phyloP scores from a whole-genome alignment of 1,284 basidiomycete species.

The Ustilago cynodontis region DNA sequence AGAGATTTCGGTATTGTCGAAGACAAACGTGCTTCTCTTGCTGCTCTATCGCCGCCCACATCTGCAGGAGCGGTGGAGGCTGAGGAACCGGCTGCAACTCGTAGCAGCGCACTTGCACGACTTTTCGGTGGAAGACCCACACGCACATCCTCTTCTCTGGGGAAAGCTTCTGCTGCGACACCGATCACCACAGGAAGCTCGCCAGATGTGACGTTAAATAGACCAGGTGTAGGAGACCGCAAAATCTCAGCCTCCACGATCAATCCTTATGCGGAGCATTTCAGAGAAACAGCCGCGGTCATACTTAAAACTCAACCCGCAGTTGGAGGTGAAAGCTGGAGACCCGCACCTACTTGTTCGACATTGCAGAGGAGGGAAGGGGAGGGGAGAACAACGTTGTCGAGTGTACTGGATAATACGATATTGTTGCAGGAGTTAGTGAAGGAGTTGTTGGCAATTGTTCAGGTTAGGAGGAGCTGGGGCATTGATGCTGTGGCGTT shows the following conservation, averaged over 20 bases:
- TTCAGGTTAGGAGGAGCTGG: constrained; percentile 84
- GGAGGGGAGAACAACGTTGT: constrained; percentile 76
- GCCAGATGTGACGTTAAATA: neutral
- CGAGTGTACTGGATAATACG: constrained; percentile 89
- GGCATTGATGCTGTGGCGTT: constrained; percentile 78
- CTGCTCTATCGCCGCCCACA: constrained; percentile 6
- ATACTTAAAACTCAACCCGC: constrained; percentile 80
- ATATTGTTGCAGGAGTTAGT: constrained; percentile 95
- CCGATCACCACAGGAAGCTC: neutral
- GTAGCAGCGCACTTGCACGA: constrained; percentile 37
- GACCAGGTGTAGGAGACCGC: constrained; percentile 22
- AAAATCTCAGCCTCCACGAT: constrained; percentile 44
- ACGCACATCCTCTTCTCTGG: constrained; percentile 15
- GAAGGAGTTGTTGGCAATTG: constrained; percentile 89
- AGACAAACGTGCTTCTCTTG: constrained; percentile 25
- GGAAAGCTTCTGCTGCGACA: neutral
- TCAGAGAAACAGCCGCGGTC: constrained; percentile 81
- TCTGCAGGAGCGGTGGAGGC: neutral
- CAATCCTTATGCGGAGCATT: constrained; percentile 76
- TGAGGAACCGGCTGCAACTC: constrained; percentile 3
- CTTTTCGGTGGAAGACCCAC: constrained; percentile 45
- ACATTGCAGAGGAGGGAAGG: neutral
- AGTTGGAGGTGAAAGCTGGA: constrained; percentile 50
- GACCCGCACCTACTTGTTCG: constrained; percentile 13
- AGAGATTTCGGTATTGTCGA: constrained; percentile 35